Base-by-base conservation (phyloP, 1,284 basidiomycete species). In the Xerocomus amazonicus region DNA sequence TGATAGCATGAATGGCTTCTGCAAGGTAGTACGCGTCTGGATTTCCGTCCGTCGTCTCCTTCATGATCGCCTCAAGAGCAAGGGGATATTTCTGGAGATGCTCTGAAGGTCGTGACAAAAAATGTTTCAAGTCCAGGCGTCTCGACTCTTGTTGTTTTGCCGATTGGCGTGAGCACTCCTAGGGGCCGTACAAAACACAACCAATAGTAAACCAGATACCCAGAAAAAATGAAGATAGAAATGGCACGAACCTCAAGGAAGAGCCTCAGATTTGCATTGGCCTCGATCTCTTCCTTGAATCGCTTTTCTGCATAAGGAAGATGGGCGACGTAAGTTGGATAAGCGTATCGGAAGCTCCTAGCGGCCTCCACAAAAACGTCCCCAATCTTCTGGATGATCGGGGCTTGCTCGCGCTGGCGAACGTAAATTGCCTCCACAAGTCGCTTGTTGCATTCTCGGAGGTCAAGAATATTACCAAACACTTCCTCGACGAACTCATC, bases 21-120 rank as follows among this genome's bases (percentile, higher is more conserved):
- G 71, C 69, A 29, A 94, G 68, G 65, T 86, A 94, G 35, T 92
- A 90, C 0, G 73, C 76, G 63, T 96, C 92, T 0, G 90, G 84
- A 59, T 92, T 91, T 2, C 81, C 84, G 6, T 79, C 72, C 3
- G 78, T 80, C 0, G 93, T 96, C 63, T 87, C 84, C 51, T 87
- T 81, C 57, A 87, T 80, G 47, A 97, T 90, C 2, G 91, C 91
- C 59, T 94, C 89, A 2, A 98, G 75, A 9, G 93, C 75, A 1
- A 92, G 81, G 8, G 92, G 90, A 63, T 97, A 97, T 55, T 91
- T 88, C 65, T 94, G 90, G 10, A 97, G 74, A 64, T 96, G 91
- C 54, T 93, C 90, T 0, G 87, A 83, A 1, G 95, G 92, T 6
- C 92, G 79, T 46, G 85, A 88, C 55, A 97, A 76, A 65, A 94